Percentiles rank a stretch among this genome's conserved stretches.
Evolutionary conservation across 1,284 basidiomycete genomes (phyloP).

Genomic region (Moesziomyces antarcticus): DNA sequence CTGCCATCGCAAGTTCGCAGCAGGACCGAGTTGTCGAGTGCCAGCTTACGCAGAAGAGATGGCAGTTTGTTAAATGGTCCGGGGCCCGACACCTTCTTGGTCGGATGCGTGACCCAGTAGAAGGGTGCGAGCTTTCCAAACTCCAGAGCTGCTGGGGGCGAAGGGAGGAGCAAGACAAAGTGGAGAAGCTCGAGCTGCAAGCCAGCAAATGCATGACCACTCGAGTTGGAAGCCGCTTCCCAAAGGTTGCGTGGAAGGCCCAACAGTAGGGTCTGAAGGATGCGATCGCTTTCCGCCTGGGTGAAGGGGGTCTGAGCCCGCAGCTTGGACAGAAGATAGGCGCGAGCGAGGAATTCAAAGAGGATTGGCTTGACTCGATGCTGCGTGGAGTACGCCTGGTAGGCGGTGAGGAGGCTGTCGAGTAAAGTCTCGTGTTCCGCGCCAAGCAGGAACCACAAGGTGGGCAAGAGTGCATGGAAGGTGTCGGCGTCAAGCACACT

Average conservation of each 20-base stretch:
- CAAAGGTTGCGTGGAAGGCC: conserved; percentile 32
- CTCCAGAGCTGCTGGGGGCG: conserved; percentile 11
- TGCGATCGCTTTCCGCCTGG: conserved; percentile 8
- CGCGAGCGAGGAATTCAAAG: conserved; percentile 50
- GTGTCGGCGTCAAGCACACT: conserved; percentile 35
- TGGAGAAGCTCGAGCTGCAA: conserved; percentile 34
- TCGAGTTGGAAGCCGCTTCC: conserved; percentile 21
- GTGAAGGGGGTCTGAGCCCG: conserved; percentile 15
- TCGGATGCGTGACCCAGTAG: conserved; percentile 40
- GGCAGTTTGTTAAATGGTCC: conserved; percentile 34
- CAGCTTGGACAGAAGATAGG: conserved; percentile 28
- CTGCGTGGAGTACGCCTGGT: conserved; percentile 23
- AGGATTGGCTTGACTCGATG: conserved; percentile 42
- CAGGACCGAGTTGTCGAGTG: conserved; percentile 23
- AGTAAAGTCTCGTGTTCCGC: conserved; percentile 32
- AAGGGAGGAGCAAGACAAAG: conserved; percentile 33
- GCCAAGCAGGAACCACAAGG: conserved; percentile 52
- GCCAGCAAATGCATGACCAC: conserved; percentile 14
- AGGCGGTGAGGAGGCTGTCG: conserved; percentile 27
- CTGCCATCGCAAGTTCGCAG: conserved; percentile 16
- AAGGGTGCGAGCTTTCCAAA: conserved; percentile 34
- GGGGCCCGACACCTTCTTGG: conserved; percentile 23
- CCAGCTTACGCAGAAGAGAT: conserved; percentile 18
- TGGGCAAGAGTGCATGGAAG: conserved; percentile 49
- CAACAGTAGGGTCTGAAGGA: conserved; percentile 21